Evolutionary conservation across 1,139 yeast genomes (phyloP).

Genomic region (Candida freyschussii): DNA sequence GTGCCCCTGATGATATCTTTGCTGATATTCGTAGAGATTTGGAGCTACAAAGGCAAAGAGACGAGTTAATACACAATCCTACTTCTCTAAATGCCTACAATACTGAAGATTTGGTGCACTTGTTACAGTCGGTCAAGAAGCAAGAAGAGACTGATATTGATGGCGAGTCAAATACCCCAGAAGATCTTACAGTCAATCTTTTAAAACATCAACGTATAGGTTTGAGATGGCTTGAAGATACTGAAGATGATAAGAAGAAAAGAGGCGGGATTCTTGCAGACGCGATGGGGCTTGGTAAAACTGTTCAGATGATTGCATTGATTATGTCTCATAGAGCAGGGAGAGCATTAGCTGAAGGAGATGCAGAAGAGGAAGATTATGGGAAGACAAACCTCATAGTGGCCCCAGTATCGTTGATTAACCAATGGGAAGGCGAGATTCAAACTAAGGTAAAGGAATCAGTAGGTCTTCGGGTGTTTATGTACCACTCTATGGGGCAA

Average conservation of each 20-base stretch:
- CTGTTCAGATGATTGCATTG: conserved; percentile 74
- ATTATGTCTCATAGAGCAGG: conserved; percentile 51
- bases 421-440: conserved; percentile 81
- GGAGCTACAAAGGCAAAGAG: conserved; percentile 1
- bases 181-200: conserved; percentile 56
- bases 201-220: conserved; percentile 87
- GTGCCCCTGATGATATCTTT: too few relatives aligned
- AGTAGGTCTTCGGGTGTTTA: conserved; percentile 42
- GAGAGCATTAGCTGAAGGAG: conserved; percentile 7
- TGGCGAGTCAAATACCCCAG: conserved; percentile 64
- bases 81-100: conserved; percentile 35
- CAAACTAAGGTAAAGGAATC: conserved; percentile 51
- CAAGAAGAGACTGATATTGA: conserved; percentile 52
- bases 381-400: conserved; percentile 65
- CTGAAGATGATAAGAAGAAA: conserved; percentile 44
- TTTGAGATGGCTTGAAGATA: conserved; percentile 72
- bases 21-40: neutral
- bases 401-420: conserved; percentile 77
- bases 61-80: conserved; percentile 1
- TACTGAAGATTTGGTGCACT: conserved; percentile 44
- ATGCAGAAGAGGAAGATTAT: conserved; percentile 3
- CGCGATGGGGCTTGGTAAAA: conserved; percentile 94
- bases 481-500: conserved; percentile 51
- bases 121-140: conserved; percentile 63
- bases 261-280: conserved; percentile 86